Evolutionary conservation across 208 protist species (phyloP), one percentile per base, ranked within the genome.

Genomic region (Angomonas ambiguus): DNA sequence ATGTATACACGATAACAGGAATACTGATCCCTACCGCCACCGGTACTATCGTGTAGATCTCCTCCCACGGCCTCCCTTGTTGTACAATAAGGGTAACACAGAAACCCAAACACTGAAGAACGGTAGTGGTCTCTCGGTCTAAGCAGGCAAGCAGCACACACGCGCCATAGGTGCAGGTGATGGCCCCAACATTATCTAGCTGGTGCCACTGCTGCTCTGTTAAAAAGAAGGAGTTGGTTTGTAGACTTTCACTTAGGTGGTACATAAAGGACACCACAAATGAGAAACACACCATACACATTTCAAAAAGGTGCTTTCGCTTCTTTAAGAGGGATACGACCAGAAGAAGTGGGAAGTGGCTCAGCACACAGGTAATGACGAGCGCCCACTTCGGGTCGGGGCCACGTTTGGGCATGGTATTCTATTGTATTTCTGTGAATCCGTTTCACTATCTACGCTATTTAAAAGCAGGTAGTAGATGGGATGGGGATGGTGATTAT

Each of bases 261-360:
- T 93, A 92, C 79, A 92, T 86, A 51, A 95, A 71, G n/a, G 82
- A 91, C 10, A 65, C 53, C 2, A 81, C 16, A 0, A 95, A 57
- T 0, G 74, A 77, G 62, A 91, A 95, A 13, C 76, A 27, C 0
- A 77, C 35, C 3, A 82, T 62, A 24, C 51, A 72, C 1, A 85
- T 51, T 72, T 95, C 83, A 51, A 85, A 88, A 1, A 80, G 61
- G 32, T 79, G 84, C 33, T 67, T 27, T 10, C 77, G 75, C 20
- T 55, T 69, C 41, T 83, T 78, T 28, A 91, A 77, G 10, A 88
- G 49, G 45, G 72, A 59, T 0, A 70, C 53, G 6, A 77, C 71
- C 0, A 82, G 77, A 20, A 89, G 24, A 62, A 94, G 71, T 6
- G 85, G 74, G 0, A 89, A 32, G 64, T 92, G 88, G 30, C 82